These are phyloP conservation scores for Sphaerostilbella broomeana DNA, from an alignment of 2,329 filamentous ascomycete species.

Conservation along the genomic window DNA sequence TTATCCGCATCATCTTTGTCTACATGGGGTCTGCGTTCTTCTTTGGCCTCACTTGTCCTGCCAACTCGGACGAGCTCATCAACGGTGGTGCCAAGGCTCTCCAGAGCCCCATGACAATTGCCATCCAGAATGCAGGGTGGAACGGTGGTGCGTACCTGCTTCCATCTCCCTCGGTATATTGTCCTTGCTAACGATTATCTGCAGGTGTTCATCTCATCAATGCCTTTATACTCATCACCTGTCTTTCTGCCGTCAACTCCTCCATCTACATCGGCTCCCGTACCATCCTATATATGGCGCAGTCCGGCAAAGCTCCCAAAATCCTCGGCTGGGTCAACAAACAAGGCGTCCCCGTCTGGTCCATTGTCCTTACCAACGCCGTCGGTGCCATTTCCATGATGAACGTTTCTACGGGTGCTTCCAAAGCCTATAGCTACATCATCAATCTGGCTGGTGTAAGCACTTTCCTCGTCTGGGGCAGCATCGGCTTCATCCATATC, in stretches of 20 bases:
- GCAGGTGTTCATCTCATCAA: slow-evolving; percentile 65
- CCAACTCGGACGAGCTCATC: slow-evolving; percentile 58
- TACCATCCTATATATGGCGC: slow-evolving; percentile 69
- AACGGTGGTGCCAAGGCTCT: slow-evolving; percentile 56
- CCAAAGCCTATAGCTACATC: slow-evolving; percentile 60
- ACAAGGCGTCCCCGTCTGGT: slow-evolving; percentile 55
- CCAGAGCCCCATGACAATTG: slow-evolving; percentile 67
- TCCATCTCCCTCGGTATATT: not conserved
- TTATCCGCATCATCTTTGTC: slow-evolving; percentile 55
- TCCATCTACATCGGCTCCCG: slow-evolving; percentile 73
- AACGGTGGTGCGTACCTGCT: slow-evolving; percentile 42
- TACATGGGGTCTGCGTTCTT: slow-evolving; percentile 68
- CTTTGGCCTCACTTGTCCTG: slow-evolving; percentile 67
- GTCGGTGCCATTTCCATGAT: slow-evolving; percentile 69
- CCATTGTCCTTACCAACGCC: slow-evolving; percentile 61
- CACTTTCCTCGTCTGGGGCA: slow-evolving; percentile 66
- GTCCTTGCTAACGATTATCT: not conserved
- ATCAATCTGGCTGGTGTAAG: slow-evolving; percentile 64
- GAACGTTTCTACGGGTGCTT: slow-evolving; percentile 62
- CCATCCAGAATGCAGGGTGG: slow-evolving; percentile 68
- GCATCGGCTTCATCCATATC: slow-evolving; percentile 64
- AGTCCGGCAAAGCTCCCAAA: slow-evolving; percentile 62
- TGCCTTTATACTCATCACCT: slow-evolving; percentile 67
- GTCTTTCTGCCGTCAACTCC: slow-evolving; percentile 64
- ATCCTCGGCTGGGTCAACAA: slow-evolving; percentile 63